Evolutionary conservation across 495 filamentous ascomycete genomes (phyloP), one percentile per base, ranked within the genome.

Genomic region (Hyphodiscus hymeniophilus): DNA sequence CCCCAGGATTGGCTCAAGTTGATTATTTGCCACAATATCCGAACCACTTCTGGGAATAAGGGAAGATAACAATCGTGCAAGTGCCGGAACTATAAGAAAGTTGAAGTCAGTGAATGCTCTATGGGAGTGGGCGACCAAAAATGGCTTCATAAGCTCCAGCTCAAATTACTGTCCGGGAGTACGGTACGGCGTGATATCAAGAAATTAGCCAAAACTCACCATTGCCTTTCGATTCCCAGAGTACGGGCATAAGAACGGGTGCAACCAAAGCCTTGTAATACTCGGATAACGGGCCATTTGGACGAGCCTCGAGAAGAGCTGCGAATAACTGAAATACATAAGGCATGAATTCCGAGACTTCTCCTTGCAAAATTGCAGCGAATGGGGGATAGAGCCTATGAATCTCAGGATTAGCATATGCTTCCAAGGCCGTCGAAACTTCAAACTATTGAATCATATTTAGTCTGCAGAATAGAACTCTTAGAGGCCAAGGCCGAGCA

Each of bases 281-380:
- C 7, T 79, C 74, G 0, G 89, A 80, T 13, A 97, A 69, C 12
- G 80, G 71, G 6, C 72, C 82, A 5, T 84, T 72, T 2, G 86
- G 80, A 53, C 90, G 87, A 22, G 82, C 74, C 66, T 95, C 89
- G 2, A 97, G 77, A 28, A 97, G 76, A 16, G 89, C 84, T 3
- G 89, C 84, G 47, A 96, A 87, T 22, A 99, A 77, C 65, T 97
- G 94, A 71, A 99, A 95, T 34, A 97, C 81, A 56, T 95, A 99
- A 10, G 92, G 94, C 54, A 85, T 82, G 63, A 97, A 99, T 67
- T 99, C 94, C 87, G 47, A 50, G 30, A 28, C 82, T 58, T 91
- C 87, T 48, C 84, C 80, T 32, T 76, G 73, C 16, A 99, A 74
- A 38, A 95, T 80, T 28, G 60, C 66, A 11, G 80, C 77, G 58